Percentiles rank a stretch among this genome's conserved stretches.
Conservation (phyloP, 1,139 yeast species). For the Arxiozyma slooffiae region DNA sequence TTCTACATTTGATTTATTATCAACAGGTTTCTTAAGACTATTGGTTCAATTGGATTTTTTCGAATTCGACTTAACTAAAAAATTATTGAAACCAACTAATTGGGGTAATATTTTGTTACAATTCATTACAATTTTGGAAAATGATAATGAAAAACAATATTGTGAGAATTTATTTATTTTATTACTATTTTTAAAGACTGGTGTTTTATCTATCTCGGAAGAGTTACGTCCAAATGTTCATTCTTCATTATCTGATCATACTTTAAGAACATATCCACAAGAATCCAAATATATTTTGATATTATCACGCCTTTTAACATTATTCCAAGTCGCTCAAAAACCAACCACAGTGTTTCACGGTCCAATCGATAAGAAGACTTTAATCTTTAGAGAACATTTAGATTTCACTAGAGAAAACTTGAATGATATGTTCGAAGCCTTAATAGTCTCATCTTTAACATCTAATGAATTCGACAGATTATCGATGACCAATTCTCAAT, state of each 20-base stretch:
- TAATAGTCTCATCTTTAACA: slow-evolving; percentile 42
- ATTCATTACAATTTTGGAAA: slow-evolving; percentile 25
- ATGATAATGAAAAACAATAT: slow-evolving; percentile 28
- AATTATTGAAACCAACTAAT: slow-evolving; percentile 37
- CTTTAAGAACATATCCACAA: slow-evolving; percentile 27
- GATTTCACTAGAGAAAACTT: slow-evolving; percentile 44
- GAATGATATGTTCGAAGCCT: slow-evolving; percentile 48
- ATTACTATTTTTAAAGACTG: slow-evolving; percentile 37
- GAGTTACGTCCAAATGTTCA: slow-evolving; percentile 26
- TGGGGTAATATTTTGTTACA: slow-evolving; percentile 48
- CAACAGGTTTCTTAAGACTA: slow-evolving; percentile 52
- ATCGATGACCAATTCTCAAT: slow-evolving; percentile 32
- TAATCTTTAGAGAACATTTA: slow-evolving; percentile 59
- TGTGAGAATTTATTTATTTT: slow-evolving; percentile 37
- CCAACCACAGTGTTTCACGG: slow-evolving; percentile 54
- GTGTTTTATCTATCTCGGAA: slow-evolving; percentile 33
- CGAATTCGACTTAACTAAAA: slow-evolving; percentile 32
- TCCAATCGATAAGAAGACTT: slow-evolving; percentile 54
- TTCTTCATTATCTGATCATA: slow-evolving; percentile 28
- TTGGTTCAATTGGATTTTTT: slow-evolving; percentile 50
- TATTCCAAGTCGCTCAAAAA: slow-evolving; percentile 44
- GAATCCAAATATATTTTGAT: slow-evolving; percentile 37
- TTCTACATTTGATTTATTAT: slow-evolving; percentile 44
- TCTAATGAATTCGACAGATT: slow-evolving; percentile 42
- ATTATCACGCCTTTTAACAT: slow-evolving; percentile 49